phyloP scores from a whole-genome alignment of 768 basidiomycete species.

The Boletus patriciae region DNA sequence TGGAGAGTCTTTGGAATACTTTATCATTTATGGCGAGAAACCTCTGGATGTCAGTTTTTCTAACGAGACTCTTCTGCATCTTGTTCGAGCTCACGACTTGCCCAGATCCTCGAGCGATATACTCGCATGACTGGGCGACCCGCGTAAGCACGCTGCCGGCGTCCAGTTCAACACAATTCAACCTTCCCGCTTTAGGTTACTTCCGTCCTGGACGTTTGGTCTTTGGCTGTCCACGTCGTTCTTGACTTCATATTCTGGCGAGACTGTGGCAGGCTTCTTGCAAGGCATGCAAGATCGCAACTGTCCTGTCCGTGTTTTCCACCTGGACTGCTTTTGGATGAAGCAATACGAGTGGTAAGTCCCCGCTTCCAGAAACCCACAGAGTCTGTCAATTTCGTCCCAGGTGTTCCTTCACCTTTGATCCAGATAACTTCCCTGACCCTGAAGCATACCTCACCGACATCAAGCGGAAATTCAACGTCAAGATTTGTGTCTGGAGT shows the following conservation, averaged over 20 bases:
- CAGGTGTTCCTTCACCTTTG: slow-evolving; percentile 76
- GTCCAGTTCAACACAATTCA: not conserved
- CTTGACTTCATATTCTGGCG: slow-evolving; percentile 64
- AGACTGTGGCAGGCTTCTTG: slow-evolving; percentile 69
- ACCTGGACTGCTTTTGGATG: slow-evolving; percentile 79
- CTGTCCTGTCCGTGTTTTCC: slow-evolving; percentile 68
- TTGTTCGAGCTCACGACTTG: not conserved
- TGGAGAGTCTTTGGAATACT: slow-evolving; percentile 66
- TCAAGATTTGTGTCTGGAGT: slow-evolving; percentile 78
- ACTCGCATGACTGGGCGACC: slow-evolving; percentile 24
- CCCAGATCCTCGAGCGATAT: slow-evolving; percentile 20
- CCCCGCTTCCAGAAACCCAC: not conserved
- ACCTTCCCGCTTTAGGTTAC: slow-evolving; percentile 41
- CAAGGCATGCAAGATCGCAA: slow-evolving; percentile 66
- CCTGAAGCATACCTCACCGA: slow-evolving; percentile 61
- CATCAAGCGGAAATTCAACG: slow-evolving; percentile 60
- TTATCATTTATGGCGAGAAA: slow-evolving; percentile 66
- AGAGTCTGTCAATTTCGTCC: slow-evolving; percentile 18
- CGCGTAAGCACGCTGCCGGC: slow-evolving; percentile 4
- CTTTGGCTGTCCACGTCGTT: slow-evolving; percentile 80
- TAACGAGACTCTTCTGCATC: not conserved
- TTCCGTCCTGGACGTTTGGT: slow-evolving; percentile 75
- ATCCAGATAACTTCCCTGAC: slow-evolving; percentile 74
- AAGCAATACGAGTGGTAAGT: slow-evolving; percentile 64
- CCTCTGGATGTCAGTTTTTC: slow-evolving; percentile 47